These are phyloP conservation scores for Sanghuangporus baumii DNA, from an alignment of 1,284 basidiomycete species.

Conservation along the genomic window DNA sequence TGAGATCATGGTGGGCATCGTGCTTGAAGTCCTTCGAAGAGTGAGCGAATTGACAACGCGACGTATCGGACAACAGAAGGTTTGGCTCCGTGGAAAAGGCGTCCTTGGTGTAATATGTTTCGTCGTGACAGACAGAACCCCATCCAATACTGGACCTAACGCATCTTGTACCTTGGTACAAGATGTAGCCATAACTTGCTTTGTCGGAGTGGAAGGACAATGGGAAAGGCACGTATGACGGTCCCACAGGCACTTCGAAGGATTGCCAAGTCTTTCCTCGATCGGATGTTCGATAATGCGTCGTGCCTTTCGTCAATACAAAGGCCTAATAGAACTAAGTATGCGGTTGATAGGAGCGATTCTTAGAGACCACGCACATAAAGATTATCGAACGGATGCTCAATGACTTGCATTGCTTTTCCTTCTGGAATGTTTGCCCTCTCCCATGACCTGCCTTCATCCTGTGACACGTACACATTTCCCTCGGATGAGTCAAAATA, in stretches of 20 bases:
- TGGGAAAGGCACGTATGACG: constrained; percentile 55
- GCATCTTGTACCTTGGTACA: constrained; percentile 82
- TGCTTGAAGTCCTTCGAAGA: constrained; percentile 74
- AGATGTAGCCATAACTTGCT: constrained; percentile 63
- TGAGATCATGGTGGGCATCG: constrained; percentile 62
- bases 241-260: constrained; percentile 64
- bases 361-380: constrained; percentile 44
- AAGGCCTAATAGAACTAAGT: constrained; percentile 57
- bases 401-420: constrained; percentile 68
- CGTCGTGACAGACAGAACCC: constrained; percentile 68
- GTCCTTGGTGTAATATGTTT: constrained; percentile 86
- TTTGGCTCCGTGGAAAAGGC: constrained; percentile 62
- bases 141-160: constrained; percentile 47
- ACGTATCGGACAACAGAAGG: constrained; percentile 62
- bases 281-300: constrained; percentile 83
- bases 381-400: constrained; percentile 81
- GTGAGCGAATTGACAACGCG: constrained; percentile 82
- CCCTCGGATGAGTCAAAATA: constrained; percentile 76
- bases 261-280: constrained; percentile 80
- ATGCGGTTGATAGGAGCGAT: constrained; percentile 18
- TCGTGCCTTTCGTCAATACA: constrained; percentile 63
- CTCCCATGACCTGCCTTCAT: constrained; percentile 87
- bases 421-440: constrained; percentile 58
- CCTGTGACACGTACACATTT: constrained; percentile 73
- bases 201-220: constrained; percentile 81